Evolutionary conservation across 2,329 filamentous ascomycete genomes (phyloP).

Genomic region (Teratosphaeria pseudoeucalypti): DNA sequence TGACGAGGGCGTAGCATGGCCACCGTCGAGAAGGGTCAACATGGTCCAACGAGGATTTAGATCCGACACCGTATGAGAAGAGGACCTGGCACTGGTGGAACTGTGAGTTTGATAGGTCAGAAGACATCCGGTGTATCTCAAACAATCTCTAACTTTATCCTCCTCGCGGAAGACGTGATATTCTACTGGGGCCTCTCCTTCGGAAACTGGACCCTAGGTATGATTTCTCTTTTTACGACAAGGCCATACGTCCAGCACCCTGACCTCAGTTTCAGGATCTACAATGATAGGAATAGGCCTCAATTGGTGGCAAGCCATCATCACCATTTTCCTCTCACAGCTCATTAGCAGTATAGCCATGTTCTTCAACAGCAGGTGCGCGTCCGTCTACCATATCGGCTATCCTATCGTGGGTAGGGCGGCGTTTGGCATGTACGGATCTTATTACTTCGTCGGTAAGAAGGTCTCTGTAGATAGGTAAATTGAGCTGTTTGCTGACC

Average conservation of each 20-base stretch:
- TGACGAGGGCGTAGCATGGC: conserved; percentile 4
- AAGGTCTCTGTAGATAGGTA: background rate
- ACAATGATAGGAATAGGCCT: conserved; percentile 33
- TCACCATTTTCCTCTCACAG: conserved; percentile 36
- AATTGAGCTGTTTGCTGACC: background rate
- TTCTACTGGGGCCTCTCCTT: conserved; percentile 33
- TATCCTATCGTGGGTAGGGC: conserved; percentile 28
- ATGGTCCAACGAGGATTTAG: conserved; percentile 23
- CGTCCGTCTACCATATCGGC: conserved; percentile 27
- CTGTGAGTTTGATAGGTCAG: conserved; percentile 6
- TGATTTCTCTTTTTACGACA: no score
- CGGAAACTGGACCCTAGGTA: conserved; percentile 33
- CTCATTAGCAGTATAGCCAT: conserved; percentile 34
- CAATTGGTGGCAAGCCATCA: conserved; percentile 36
- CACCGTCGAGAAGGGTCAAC: conserved; percentile 3
- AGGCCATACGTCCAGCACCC: no score
- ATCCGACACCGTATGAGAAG: conserved; percentile 29
- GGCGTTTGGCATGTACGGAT: conserved; percentile 33
- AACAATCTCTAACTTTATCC: no score
- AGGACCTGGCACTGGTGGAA: conserved; percentile 33
- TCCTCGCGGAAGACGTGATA: conserved; percentile 11
- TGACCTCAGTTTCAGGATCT: conserved; percentile 3
- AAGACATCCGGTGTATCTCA: no score
- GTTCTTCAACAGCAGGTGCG: conserved; percentile 36
- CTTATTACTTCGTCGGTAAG: conserved; percentile 4